A percentile compares a stretch with the other conserved stretches of the same genome.
These are phyloP conservation scores for Casaregolazyma suthepensis DNA, from an alignment of 1,139 yeast genomes.

Conservation along the genomic window DNA sequence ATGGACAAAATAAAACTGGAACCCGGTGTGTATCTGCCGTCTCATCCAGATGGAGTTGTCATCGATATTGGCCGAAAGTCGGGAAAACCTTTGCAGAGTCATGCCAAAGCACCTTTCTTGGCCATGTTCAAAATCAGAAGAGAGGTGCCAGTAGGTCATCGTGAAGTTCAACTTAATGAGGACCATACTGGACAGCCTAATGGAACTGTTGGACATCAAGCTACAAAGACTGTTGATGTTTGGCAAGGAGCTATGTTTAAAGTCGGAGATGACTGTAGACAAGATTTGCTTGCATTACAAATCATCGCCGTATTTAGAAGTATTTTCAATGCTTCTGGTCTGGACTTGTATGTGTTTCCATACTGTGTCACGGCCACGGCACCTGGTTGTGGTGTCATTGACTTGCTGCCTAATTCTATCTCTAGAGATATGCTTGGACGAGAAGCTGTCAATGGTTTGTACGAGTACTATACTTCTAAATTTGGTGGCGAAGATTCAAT, in stretches of 20 bases:
- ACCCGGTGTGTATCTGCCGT: conserved; percentile 87
- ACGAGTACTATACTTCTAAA: conserved; percentile 85
- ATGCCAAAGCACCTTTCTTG: conserved; percentile 98
- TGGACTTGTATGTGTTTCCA: conserved; percentile 88
- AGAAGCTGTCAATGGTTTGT: conserved; percentile 95
- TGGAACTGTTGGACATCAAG: not conserved
- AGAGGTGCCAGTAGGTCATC: conserved; percentile 32
- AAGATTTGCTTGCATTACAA: conserved; percentile 91
- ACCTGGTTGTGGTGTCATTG: conserved; percentile 98
- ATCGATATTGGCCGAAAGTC: conserved; percentile 87
- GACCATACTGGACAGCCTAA: conserved; percentile 6
- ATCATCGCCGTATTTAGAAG: conserved; percentile 85
- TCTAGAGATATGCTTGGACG: conserved; percentile 98
- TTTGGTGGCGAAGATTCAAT: conserved; percentile 91
- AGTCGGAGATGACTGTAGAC: conserved; percentile 98
- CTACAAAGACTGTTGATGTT: conserved; percentile 25
- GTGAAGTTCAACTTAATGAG: conserved; percentile 14
- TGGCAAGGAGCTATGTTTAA: conserved; percentile 98
- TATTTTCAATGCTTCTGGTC: conserved; percentile 81
- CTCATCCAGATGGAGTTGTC: conserved; percentile 94
- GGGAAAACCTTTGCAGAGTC: conserved; percentile 95
- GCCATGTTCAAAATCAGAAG: conserved; percentile 85
- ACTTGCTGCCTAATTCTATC: conserved; percentile 88
- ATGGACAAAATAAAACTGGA: conserved; percentile 74
- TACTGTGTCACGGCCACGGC: conserved; percentile 97